Evolutionary conservation across 257 asterid genomes (phyloP).

Genomic region (Solanum appendiculatum): DNA sequence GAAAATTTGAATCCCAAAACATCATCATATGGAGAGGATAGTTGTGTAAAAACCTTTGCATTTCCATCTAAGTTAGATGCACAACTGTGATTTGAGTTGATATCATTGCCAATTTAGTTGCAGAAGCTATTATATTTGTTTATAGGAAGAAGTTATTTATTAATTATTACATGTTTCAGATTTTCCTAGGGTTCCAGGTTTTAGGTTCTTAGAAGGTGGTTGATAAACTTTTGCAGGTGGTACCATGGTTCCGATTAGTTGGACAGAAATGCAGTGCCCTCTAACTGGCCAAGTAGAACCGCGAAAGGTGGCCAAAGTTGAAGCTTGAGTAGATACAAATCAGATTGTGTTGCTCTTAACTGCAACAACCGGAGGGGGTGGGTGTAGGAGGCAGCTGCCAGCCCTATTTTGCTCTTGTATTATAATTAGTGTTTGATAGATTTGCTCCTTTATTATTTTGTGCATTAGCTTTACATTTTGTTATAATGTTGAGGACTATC

Average conservation of each 20-base stretch:
- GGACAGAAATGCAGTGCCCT: constrained; percentile 99
- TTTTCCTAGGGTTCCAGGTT: not conserved
- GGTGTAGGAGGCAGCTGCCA: not conserved
- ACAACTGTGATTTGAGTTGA: not conserved
- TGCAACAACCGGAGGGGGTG: not conserved
- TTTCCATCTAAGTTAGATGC: not conserved
- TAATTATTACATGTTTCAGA: not conserved
- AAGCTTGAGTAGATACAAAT: constrained; percentile 20
- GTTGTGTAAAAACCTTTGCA: not conserved
- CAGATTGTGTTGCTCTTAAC: not conserved
- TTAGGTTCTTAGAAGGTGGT: not conserved
- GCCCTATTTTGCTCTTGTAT: not conserved
- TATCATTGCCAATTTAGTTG: not conserved
- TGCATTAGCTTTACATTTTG: not conserved
- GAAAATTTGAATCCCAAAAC: not conserved
- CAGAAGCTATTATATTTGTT: not conserved
- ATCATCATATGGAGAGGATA: not conserved
- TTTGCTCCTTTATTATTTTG: not conserved
- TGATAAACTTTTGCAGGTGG: constrained; percentile 38
- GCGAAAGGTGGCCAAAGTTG: constrained; percentile 84
- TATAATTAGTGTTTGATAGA: not conserved
- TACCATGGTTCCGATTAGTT: constrained; percentile 80
- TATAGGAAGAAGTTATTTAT: not conserved
- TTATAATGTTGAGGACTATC: not conserved
- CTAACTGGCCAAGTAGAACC: constrained; percentile 71